Evolutionary conservation across 2,329 filamentous ascomycete genomes (phyloP).

Genomic region (Neonectria faginata): DNA sequence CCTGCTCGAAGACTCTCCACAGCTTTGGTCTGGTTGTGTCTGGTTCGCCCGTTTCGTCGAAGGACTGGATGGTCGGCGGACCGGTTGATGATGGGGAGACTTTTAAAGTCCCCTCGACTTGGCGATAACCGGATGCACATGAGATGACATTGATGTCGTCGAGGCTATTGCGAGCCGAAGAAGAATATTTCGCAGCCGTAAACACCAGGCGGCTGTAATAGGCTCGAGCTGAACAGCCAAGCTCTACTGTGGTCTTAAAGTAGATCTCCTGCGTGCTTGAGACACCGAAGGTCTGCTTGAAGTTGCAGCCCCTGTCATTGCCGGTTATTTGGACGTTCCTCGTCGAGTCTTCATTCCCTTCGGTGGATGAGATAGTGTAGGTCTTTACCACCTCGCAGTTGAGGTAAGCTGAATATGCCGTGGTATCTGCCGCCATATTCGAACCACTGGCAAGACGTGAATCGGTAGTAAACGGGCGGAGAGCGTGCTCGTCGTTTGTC

Average conservation of each 20-base stretch:
- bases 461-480: conserved; percentile 22
- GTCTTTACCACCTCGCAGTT: conserved; percentile 18
- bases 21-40: conserved; percentile 20
- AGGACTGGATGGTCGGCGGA: conserved; percentile 6
- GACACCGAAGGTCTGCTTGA: conserved; percentile 21
- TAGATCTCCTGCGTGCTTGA: conserved; percentile 17
- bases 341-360: not conserved
- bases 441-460: conserved; percentile 1
- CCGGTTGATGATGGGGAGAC: conserved; percentile 2
- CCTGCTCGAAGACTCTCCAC: conserved; percentile 28
- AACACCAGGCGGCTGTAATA: conserved; percentile 30
- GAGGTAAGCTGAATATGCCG: conserved; percentile 24
- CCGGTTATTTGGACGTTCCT: conserved; percentile 11
- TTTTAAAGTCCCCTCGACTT: conserved; percentile 13
- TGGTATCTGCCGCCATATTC: conserved; percentile 15
- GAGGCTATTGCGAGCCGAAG: conserved; percentile 10
- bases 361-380: conserved; percentile 17
- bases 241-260: conserved; percentile 24
- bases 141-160: conserved; percentile 27
- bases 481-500: conserved; percentile 27
- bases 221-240: conserved; percentile 22
- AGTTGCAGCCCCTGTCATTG: conserved; percentile 27
- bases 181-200: conserved; percentile 23
- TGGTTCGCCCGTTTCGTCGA: conserved; percentile 15
- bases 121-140: conserved; percentile 27